Evolutionary conservation across 192 early-diverging fungal species (phyloP), one percentile per base, ranked within the genome.

Genomic region (Pecoramyces ruminantium): DNA sequence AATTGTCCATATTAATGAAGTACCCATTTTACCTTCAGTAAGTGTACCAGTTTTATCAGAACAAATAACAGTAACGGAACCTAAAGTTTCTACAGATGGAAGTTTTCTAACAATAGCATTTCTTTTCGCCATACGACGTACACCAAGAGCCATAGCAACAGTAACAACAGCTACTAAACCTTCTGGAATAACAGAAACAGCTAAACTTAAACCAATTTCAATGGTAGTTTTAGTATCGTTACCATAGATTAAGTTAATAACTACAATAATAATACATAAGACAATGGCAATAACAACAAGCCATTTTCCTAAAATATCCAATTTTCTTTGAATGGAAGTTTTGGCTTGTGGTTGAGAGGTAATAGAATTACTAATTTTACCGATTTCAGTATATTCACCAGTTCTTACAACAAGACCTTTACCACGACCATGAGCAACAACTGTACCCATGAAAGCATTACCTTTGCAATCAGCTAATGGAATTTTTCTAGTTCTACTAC

Each of bases 21-120:
- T 91, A 21, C 95, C 95, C 97, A 99, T 99, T 82, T 97, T 96
- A 78, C 96, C 96, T 87, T 98, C 95, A 12, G 97, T 99, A n/a
- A 98, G 85, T 0, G 97, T 98, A 25, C 97, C 97, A 13, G 90
- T 91, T 89, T 99, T 99, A 85, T 99, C 97, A 13, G 97, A 99
- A 85, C 97, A 99, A 85, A 99, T 99, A 67, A 94, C 92, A 12
- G 95, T 96, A 18, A 99, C 95, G 78, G 94, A 94, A 29, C 97
- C 97, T 12, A 99, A 86, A 4, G 96, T 96, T 87, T 99, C 97
- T 6, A 99, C 95, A 0, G 96, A 93, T 0, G 95, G 94, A 15
- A 97, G 86, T 40, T 95, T 97, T 40, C 96, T 88, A 14, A 99
- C 95, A 38, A 99, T 95, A 25, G 95, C 95, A 82, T 95, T 90